Base-by-base conservation (phyloP, 306 rosid species). In the Oxytropis ochrocephala region DNA sequence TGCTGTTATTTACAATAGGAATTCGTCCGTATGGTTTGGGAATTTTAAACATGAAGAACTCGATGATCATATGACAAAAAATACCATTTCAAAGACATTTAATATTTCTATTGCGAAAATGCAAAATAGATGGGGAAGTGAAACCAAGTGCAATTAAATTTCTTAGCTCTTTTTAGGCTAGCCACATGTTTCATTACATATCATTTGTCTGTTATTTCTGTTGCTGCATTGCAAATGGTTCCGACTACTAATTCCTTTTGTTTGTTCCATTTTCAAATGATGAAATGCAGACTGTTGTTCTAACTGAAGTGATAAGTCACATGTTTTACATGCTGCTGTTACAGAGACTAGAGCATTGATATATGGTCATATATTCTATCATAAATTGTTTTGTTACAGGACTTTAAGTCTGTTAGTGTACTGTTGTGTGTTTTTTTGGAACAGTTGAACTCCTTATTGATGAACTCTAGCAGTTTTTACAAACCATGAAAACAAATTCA, bases 11-110 rank as follows among this genome's bases (percentile, higher is more conserved):
- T 38, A 35, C 42, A 62, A 60, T 52, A 42, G 61, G 47, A 64
- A 14, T 67, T 73, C 67, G 43, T 50, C 67, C 58, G 48, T 57
- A 16, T 60, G 52, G 64, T 24, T 61, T 73, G 35, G 46, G 46
- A 73, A 33, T 53, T 63, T 58, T 17, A 46, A 32, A 2, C 11
- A 61, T 24, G 19, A 27, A 69, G 12, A 24, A 64, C 52, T 50
- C 6, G 51, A 46, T 63, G 32, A 41, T 39, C 48, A 36, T 44
- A 35, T 44, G 67, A 7, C 27, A 6, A 63, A 32, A 70, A 46
- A 24, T 16, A 48, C 18, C 30, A 46, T 3, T 36, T 41, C 7
- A 17, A 46, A 56, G 38, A 27, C 55, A 41, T 43, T 17, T 16
- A 39, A 42, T 33, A 61, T 39, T 75, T 33, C 21, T 38, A 30